phyloP scores from a whole-genome alignment of 768 basidiomycete genomes.

The Pulveroboletus sp. region DNA sequence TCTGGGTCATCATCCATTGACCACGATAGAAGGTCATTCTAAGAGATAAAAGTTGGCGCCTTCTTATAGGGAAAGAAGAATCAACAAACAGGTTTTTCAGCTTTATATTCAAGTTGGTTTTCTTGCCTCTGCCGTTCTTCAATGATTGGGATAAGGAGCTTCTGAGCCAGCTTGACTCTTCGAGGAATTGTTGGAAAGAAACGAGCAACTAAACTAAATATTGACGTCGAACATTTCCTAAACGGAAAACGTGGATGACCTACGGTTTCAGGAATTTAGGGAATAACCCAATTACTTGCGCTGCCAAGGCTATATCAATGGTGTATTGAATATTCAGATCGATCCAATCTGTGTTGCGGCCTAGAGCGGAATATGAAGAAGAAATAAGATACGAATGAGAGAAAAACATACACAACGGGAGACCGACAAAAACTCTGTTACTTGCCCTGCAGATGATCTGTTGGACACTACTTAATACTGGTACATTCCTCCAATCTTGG shows the following conservation, averaged over 20 bases:
- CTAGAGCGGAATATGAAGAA: background rate
- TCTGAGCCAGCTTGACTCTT: conserved; percentile 3
- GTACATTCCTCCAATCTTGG: background rate
- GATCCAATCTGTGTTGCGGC: conserved; percentile 6
- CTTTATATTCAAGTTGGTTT: conserved; percentile 22
- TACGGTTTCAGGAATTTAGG: conserved; percentile 34
- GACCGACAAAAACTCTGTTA: conserved; percentile 47
- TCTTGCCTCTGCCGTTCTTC: conserved; percentile 4
- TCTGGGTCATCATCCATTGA: conserved; percentile 24
- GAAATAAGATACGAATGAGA: background rate
- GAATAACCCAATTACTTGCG: conserved; percentile 1
- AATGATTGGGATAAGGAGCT: background rate
- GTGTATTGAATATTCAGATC: conserved; percentile 31
- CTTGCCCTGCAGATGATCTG: conserved; percentile 39
- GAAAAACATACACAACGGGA: conserved; percentile 37
- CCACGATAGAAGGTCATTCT: conserved; percentile 36
- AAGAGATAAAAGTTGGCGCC: background rate
- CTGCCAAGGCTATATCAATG: conserved; percentile 22
- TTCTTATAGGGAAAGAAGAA: background rate
- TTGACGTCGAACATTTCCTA: no score
- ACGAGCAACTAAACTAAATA: no score
- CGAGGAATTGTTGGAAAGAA: conserved; percentile 5
- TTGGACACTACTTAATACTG: conserved; percentile 10
- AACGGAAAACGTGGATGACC: background rate
- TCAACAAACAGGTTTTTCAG: conserved; percentile 31